phyloP scores from a whole-genome alignment of 2,329 filamentous ascomycete species.

The Emergomyces pasteurianus region DNA sequence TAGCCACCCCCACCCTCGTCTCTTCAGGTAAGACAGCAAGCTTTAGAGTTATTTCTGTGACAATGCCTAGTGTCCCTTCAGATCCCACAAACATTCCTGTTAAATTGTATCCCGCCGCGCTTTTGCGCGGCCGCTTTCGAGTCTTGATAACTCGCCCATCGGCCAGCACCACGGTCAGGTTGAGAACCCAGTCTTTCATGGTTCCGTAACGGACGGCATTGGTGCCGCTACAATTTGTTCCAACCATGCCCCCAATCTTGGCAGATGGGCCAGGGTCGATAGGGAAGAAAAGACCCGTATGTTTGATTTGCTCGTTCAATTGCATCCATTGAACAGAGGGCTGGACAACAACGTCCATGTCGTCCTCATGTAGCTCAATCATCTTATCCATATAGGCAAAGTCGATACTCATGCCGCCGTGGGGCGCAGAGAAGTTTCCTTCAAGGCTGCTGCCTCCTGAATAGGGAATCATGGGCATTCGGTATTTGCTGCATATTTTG shows the following conservation, averaged over 20 bases:
- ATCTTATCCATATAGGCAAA: constrained; percentile 81
- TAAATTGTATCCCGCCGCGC: constrained; percentile 59
- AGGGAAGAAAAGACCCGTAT: constrained; percentile 75
- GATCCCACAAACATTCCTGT: constrained; percentile 58
- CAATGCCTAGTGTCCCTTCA: constrained; percentile 58
- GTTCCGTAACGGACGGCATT: constrained; percentile 56
- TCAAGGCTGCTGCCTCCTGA: constrained; percentile 80
- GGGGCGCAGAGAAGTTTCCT: constrained; percentile 78
- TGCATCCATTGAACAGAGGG: constrained; percentile 88
- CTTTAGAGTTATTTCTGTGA: constrained; percentile 60
- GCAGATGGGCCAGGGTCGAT: constrained; percentile 67
- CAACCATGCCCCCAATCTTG: constrained; percentile 49
- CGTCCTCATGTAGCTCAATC: constrained; percentile 64
- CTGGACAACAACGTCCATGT: constrained; percentile 89
- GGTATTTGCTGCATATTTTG: constrained; percentile 63
- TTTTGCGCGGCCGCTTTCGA: constrained; percentile 53
- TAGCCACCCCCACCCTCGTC: constrained; percentile 53
- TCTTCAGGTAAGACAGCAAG: constrained; percentile 52
- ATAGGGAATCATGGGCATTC: constrained; percentile 74
- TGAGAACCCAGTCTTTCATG: constrained; percentile 66
- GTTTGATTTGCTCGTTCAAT: constrained; percentile 62
- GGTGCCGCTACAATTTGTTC: constrained; percentile 54
- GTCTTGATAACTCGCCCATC: constrained; percentile 61
- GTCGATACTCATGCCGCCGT: constrained; percentile 79
- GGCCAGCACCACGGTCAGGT: constrained; percentile 57